Base-by-base conservation (phyloP, 176 grass and related monocot genomes). In the Ananas comosus region DNA sequence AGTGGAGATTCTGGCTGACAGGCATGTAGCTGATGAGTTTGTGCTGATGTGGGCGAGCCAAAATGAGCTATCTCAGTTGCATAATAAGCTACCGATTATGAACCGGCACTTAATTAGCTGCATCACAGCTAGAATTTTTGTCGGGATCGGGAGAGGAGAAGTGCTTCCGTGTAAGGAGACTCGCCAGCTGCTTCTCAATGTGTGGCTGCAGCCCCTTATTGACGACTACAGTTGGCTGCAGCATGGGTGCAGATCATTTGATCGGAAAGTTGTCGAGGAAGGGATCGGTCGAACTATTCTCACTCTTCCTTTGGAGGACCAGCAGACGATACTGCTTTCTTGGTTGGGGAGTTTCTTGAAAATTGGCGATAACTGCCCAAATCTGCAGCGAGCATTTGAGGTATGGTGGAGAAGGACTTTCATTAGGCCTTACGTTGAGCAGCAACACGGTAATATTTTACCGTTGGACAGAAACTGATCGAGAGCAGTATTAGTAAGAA, bases 361-460 rank as follows among this genome's bases (percentile, higher is more conserved):
- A 78, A 63, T 80, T 12, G 84, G 87, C 4, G 80, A 88, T 10
- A 77, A 72, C 14, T 91, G 87, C 71, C 91, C 91, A 1, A 96
- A 96, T 76, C 88, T 96, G 61, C 91, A 91, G 80, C 80, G 87
- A 70, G 91, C 91, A 9, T 96, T 96, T 12, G 91, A 96, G 79
- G 84, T 96, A 27, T 96, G 91, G 91, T 96, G 91, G 91, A 84
- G 87, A 75, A 76, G 91, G 70, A 96, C 87, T 42, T 96, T 96
- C 80, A 51, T 96, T 64, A 85, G 87, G 84, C 91, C 91, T 10
- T 88, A 88, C 19, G 64, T 77, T 5, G 82, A 96, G 14, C 79
- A 78, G 63, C 78, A 83, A 51, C 78, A 83, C n/a, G 82, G 73
- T 21, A 57, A 33, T 29, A 22, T 13, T 25, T n/a, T 59, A 9